Evolutionary conservation across 1,284 basidiomycete genomes (phyloP).

Genomic region (Tranzscheliella williamsii): DNA sequence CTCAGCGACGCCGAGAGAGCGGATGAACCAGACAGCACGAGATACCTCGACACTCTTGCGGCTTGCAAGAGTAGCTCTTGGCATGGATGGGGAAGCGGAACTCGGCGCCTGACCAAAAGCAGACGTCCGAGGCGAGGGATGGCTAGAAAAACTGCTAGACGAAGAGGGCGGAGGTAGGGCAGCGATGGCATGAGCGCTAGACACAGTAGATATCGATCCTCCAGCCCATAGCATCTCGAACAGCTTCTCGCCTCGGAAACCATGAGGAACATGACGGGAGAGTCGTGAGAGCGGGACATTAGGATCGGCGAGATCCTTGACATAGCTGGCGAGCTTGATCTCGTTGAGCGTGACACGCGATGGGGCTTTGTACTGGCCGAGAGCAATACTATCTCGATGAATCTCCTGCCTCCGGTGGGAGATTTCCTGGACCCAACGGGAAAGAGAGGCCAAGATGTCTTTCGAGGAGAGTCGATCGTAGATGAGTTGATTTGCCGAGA

Average conservation of each 20-base stretch:
- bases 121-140: slow-evolving; percentile 1
- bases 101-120: slow-evolving; percentile 66
- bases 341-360: slow-evolving; percentile 84
- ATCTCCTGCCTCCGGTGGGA: slow-evolving; percentile 29
- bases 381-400: slow-evolving; percentile 9
- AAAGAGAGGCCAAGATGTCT: slow-evolving; percentile 19
- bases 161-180: slow-evolving; percentile 8
- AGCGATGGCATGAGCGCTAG: slow-evolving; percentile 1
- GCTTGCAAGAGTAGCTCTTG: no score
- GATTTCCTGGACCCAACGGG: slow-evolving; percentile 38
- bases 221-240: slow-evolving; percentile 79
- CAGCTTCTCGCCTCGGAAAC: slow-evolving; percentile 85
- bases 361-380: slow-evolving; percentile 38
- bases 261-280: slow-evolving; percentile 86
- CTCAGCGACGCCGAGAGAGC: slow-evolving; percentile 92
- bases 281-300: slow-evolving; percentile 84
- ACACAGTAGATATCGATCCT: slow-evolving; percentile 18
- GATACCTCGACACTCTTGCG: slow-evolving; percentile 70
- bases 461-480: slow-evolving; percentile 63
- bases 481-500: slow-evolving; percentile 67
- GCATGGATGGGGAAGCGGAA: slow-evolving; percentile 59
- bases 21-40: slow-evolving; percentile 91
- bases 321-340: slow-evolving; percentile 82
- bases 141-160: slow-evolving; percentile 3
- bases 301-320: slow-evolving; percentile 86